Evolutionary conservation across 2,329 filamentous ascomycete species (phyloP).

Genomic region (Verticillium klebahnii): DNA sequence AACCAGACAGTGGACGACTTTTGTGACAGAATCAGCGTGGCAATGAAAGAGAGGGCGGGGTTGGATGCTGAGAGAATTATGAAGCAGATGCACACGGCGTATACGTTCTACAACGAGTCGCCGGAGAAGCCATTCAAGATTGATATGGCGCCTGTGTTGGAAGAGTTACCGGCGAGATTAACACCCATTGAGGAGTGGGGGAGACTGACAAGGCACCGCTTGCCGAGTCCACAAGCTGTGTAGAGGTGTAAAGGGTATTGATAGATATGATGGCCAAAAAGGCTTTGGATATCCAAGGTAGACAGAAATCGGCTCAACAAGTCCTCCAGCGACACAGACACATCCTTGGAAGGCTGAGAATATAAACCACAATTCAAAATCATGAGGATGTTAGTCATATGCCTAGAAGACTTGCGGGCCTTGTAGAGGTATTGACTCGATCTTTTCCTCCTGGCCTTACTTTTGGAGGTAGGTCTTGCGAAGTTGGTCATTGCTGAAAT

Average conservation of each 20-base stretch:
- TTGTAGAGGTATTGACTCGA: too few species aligned
- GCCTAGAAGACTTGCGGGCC: too few species aligned
- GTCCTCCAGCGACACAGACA: too few species aligned
- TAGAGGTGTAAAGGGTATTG: background rate
- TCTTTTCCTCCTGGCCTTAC: too few species aligned
- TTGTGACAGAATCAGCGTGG: conserved; percentile 20
- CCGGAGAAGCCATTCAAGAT: conserved; percentile 30
- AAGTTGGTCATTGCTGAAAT: too few species aligned
- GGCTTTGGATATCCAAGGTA: too few species aligned
- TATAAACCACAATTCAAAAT: too few species aligned
- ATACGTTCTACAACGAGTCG: conserved; percentile 33
- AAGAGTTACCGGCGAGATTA: conserved; percentile 23
- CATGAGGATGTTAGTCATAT: too few species aligned
- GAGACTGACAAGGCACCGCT: conserved; percentile 12
- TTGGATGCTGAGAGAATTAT: conserved; percentile 28
- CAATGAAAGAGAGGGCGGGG: conserved; percentile 26
- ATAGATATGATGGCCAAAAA: too few species aligned
- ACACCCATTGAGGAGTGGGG: conserved; percentile 31
- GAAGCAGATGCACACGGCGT: conserved; percentile 33
- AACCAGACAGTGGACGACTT: conserved; percentile 27
- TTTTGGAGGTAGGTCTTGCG: too few species aligned
- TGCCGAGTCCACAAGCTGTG: background rate
- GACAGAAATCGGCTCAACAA: too few species aligned
- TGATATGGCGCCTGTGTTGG: conserved; percentile 27
- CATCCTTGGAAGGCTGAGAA: too few species aligned